Evolutionary conservation across 768 basidiomycete genomes (phyloP).

Genomic region (Leccinum rimulosum): DNA sequence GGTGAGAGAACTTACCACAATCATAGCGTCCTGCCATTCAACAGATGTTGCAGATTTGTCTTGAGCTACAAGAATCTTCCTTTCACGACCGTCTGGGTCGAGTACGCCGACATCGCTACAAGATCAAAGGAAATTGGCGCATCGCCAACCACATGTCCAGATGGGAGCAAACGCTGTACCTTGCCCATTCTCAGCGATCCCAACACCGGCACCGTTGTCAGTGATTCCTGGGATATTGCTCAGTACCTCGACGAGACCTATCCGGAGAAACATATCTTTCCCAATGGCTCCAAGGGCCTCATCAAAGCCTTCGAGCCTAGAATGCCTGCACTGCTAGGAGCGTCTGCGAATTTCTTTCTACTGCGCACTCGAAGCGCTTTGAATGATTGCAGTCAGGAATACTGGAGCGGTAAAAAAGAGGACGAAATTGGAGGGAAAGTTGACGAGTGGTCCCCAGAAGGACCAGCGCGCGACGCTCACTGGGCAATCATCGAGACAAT

Average conservation of each 20-base stretch:
- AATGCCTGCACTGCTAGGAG: neutral
- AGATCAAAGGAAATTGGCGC: conserved; percentile 28
- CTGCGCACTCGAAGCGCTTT: neutral
- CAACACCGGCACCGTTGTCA: conserved; percentile 26
- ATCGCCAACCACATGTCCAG: conserved; percentile 11
- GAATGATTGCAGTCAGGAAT: conserved; percentile 14
- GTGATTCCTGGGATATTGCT: conserved; percentile 34
- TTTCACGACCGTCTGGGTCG: conserved; percentile 34
- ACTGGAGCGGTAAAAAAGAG: conserved; percentile 34
- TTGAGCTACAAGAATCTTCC: conserved; percentile 34
- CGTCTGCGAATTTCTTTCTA: conserved; percentile 12
- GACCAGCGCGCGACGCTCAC: neutral
- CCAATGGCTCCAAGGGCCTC: conserved; percentile 20
- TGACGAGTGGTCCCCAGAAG: neutral
- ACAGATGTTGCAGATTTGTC: conserved; percentile 25
- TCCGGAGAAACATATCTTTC: conserved; percentile 31
- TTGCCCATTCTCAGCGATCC: conserved; percentile 37
- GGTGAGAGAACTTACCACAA: conserved; percentile 19
- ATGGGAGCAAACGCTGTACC: conserved; percentile 27
- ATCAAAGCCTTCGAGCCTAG: conserved; percentile 21
- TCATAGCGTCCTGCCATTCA: neutral
- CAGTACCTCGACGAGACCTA: conserved; percentile 37
- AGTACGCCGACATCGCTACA: conserved; percentile 31
- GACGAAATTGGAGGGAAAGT: neutral
- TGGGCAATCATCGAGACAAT: conserved; percentile 10